A percentile compares a stretch with the other conserved stretches of the same genome.
phyloP scores from a whole-genome alignment of 2,329 filamentous ascomycete species.

The Exserohilum turcica region DNA sequence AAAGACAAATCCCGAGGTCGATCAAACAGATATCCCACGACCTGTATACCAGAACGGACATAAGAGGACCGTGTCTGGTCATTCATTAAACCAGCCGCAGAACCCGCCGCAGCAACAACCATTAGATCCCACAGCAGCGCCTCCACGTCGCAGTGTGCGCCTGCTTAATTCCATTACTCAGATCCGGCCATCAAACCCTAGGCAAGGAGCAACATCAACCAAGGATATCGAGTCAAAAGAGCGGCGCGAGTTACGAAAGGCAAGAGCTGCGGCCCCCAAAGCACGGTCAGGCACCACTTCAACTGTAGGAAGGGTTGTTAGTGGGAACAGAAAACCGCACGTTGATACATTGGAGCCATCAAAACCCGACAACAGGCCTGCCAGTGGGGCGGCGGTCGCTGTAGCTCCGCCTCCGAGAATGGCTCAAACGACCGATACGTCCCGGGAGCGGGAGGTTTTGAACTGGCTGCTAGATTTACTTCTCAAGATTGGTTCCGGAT shows the following conservation, averaged over 20 bases:
- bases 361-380: slow-evolving; percentile 59
- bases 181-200: slow-evolving; percentile 66
- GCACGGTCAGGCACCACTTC: slow-evolving; percentile 66
- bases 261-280: slow-evolving; percentile 74
- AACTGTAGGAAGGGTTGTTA: slow-evolving; percentile 83
- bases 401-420: slow-evolving; percentile 37
- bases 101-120: slow-evolving; percentile 29
- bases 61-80: slow-evolving; percentile 92
- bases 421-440: slow-evolving; percentile 59
- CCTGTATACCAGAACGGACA: slow-evolving; percentile 61
- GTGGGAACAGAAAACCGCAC: slow-evolving; percentile 79
- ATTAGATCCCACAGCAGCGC: slow-evolving; percentile 51
- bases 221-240: slow-evolving; percentile 61
- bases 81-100: slow-evolving; percentile 54
- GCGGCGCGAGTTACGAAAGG: slow-evolving; percentile 80
- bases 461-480: slow-evolving; percentile 79
- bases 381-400: slow-evolving; percentile 39
- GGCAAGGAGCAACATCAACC: slow-evolving; percentile 63
- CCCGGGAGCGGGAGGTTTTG: slow-evolving; percentile 75
- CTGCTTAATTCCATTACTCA: slow-evolving; percentile 57
- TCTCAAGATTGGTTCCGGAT: slow-evolving; percentile 79
- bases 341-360: slow-evolving; percentile 73
- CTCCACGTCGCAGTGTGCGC: slow-evolving; percentile 52
- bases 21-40: slow-evolving; percentile 45
- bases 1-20: slow-evolving; percentile 49